phyloP scores from a whole-genome alignment of 2,329 filamentous ascomycete species.

The Celoporthe dispersa region DNA sequence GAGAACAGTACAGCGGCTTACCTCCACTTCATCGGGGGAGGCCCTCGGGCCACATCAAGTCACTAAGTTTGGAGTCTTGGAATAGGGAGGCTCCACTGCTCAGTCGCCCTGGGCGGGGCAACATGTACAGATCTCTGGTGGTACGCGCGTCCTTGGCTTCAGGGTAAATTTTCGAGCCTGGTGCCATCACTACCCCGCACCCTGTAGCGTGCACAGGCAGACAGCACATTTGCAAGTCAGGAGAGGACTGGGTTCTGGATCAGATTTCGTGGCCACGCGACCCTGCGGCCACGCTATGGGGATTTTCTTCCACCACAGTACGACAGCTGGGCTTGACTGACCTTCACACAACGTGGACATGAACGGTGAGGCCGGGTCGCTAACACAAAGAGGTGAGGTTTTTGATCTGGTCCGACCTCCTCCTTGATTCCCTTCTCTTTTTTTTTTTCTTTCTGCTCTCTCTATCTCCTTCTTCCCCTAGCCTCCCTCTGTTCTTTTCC shows the following conservation, averaged over 20 bases:
- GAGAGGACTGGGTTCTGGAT: not conserved
- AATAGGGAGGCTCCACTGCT: slow-evolving; percentile 8
- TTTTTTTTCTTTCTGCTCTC: not conserved
- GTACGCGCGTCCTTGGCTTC: slow-evolving; percentile 8
- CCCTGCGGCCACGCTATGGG: not conserved
- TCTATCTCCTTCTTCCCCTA: too few species aligned
- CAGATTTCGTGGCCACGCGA: not conserved
- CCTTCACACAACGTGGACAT: not conserved
- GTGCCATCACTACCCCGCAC: not conserved
- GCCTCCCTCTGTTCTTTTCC: not conserved
- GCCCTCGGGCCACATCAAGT: not conserved
- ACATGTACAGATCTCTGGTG: not conserved
- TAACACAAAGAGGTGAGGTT: not conserved
- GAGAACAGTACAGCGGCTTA: not conserved
- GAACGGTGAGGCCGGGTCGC: not conserved
- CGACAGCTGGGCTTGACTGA: not conserved
- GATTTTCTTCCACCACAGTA: not conserved
- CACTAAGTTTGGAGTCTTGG: not conserved
- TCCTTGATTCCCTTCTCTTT: not conserved
- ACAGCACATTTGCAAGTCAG: not conserved
- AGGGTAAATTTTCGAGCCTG: not conserved
- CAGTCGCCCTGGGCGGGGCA: not conserved
- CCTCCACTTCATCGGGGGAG: slow-evolving; percentile 9
- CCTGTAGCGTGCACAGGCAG: not conserved
- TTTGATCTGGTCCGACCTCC: not conserved